Percentiles rank a stretch among this genome's conserved stretches.
These are phyloP conservation scores for Lactifluus rugatus DNA, from an alignment of 768 basidiomycete species.

Conservation along the genomic window DNA sequence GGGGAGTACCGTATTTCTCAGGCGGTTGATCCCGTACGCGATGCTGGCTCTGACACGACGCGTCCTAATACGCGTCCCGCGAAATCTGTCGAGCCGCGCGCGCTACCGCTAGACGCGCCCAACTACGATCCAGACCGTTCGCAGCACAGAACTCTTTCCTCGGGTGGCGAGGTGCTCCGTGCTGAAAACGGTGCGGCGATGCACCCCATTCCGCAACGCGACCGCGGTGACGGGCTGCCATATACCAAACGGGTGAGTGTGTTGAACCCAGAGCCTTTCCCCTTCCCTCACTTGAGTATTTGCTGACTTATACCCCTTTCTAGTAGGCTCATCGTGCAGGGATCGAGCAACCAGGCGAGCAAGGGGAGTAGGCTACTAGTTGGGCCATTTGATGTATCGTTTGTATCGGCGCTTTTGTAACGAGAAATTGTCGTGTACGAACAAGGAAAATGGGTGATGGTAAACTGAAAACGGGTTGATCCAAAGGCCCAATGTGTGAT, in stretches of 20 bases:
- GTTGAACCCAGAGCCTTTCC: too few relatives aligned
- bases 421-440: neutral
- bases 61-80: neutral
- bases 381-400: neutral
- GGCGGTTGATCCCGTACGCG: neutral
- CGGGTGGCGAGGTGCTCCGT: neutral
- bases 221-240: slow-evolving; percentile 9
- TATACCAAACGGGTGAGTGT: slow-evolving; percentile 10
- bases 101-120: neutral
- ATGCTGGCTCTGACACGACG: neutral
- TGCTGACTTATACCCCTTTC: neutral
- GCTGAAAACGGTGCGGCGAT: slow-evolving; percentile 4
- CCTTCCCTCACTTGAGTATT: neutral
- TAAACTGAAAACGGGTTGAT: neutral
- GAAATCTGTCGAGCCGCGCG: neutral
- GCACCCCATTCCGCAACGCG: slow-evolving; percentile 8
- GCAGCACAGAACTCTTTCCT: neutral
- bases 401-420: neutral
- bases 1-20: slow-evolving; percentile 12
- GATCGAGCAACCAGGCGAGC: too few relatives aligned
- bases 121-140: neutral
- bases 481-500: neutral
- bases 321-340: neutral
- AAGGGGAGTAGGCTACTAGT: neutral
- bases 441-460: neutral